These are phyloP conservation scores for Populus simonii DNA, from an alignment of 345 rosid genomes.

Conservation along the genomic window DNA sequence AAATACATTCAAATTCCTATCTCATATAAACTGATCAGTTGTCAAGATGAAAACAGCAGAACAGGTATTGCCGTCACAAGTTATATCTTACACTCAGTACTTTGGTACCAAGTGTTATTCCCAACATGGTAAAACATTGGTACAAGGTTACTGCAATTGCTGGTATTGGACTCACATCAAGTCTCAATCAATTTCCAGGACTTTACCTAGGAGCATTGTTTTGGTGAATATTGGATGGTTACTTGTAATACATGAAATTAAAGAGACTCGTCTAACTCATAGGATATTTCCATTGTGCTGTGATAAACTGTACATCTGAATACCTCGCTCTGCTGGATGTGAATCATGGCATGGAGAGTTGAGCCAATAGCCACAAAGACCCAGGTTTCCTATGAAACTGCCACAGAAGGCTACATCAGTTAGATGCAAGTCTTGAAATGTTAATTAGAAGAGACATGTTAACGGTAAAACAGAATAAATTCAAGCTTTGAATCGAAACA, in stretches of 20 bases:
- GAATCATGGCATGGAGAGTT: conserved; percentile 57
- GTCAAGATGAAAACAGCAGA: neutral
- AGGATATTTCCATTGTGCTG: neutral
- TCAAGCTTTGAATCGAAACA: neutral
- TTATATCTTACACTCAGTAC: neutral
- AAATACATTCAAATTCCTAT: neutral
- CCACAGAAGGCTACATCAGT: conserved; percentile 5
- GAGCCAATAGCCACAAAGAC: conserved; percentile 79
- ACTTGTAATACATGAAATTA: neutral
- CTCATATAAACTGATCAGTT: neutral
- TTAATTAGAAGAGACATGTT: neutral
- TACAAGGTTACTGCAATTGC: neutral
- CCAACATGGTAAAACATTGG: neutral
- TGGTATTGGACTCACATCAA: neutral
- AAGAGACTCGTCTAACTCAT: neutral
- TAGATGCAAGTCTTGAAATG: neutral
- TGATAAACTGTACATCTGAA: neutral
- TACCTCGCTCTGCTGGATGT: conserved; percentile 70
- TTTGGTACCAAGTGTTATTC: neutral
- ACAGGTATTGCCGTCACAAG: neutral
- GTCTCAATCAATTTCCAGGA: neutral
- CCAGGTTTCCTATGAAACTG: conserved; percentile 82
- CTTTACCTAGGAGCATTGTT: neutral
- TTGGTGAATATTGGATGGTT: neutral
- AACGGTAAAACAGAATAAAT: neutral